Evolutionary conservation across 2,329 filamentous ascomycete genomes (phyloP).

Genomic region (Zarea fungicola): DNA sequence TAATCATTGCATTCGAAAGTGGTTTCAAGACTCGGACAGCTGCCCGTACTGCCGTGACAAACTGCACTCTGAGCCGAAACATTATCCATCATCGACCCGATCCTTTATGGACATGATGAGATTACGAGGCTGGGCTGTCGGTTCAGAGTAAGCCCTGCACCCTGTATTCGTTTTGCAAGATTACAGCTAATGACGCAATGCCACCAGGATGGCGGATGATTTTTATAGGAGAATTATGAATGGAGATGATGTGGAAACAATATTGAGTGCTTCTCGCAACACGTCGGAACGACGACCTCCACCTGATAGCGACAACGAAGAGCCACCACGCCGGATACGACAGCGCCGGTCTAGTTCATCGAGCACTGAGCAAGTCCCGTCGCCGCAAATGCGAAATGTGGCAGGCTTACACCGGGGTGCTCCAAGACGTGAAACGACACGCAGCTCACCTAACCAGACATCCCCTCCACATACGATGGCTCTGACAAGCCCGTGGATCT

Average conservation of each 20-base stretch:
- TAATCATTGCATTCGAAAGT: slow-evolving; percentile 59
- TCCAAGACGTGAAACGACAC: neutral
- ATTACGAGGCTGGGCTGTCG: slow-evolving; percentile 16
- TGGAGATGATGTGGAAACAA: neutral
- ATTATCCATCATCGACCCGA: slow-evolving; percentile 17
- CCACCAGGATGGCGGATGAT: neutral
- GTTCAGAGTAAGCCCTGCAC: neutral
- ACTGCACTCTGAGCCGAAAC: slow-evolving; percentile 44
- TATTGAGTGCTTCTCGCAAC: neutral
- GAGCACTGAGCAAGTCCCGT: neutral
- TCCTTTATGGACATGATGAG: slow-evolving; percentile 29
- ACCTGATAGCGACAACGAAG: neutral
- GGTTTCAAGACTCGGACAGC: slow-evolving; percentile 57
- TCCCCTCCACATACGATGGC: neutral
- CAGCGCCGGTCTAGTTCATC: slow-evolving; percentile 4
- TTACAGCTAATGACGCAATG: neutral
- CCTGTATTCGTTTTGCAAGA: neutral
- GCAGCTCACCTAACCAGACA: neutral
- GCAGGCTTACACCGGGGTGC: neutral
- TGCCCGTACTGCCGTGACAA: slow-evolving; percentile 62
- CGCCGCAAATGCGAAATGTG: neutral
- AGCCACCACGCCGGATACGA: neutral
- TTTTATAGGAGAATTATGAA: slow-evolving; percentile 1
- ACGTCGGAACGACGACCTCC: neutral
- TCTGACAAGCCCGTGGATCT: neutral